Evolutionary conservation across 768 basidiomycete species (phyloP), one percentile per base, ranked within the genome.

Genomic region (Mycena latifolia): DNA sequence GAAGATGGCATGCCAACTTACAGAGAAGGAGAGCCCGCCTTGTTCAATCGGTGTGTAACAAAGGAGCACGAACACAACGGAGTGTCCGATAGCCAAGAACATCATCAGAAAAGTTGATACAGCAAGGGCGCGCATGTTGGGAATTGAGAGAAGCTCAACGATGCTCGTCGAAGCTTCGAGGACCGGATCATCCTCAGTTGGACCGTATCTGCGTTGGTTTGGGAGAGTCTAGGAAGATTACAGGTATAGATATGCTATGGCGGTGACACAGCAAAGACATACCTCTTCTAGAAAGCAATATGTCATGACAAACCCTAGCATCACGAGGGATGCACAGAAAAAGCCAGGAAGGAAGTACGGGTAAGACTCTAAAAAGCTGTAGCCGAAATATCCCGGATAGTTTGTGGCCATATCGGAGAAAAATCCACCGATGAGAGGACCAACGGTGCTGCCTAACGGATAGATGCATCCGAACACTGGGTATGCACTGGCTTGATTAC

Each of bases 341-440:
- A 88, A 76, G 63, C 88, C 89, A 1, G 90, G 90, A 5, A 91
- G 79, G 61, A 91, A 84, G 72, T 91, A 91, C 7, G 89, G 90
- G 70, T 85, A 84, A 25, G 73, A 66, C 48, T 75, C 76, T 65
- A 88, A 82, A 62, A 90, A 79, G 25, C 77, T 62, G 31, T 70
- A 73, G 55, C 79, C 76, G 61, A 89, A 86, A 11, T 82, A 61
- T 5, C 63, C 55, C 0, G 87, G 85, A 69, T 82, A 87, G 65
- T 82, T 83, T 28, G 76, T 75, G 12, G 85, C 85, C 1, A 89
- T 86, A 69, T 87, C 84, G 3, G 89, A 85, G 61, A 91, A 80
- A 0, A 81, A 78, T 6, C 90, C 91, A 37, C 90, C 91, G 47
- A 92, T 79, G 4, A 91, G 76, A 4, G 89, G 88, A 3, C 69